phyloP scores from a whole-genome alignment of 164 flowering plant genomes.

The Santalum album region DNA sequence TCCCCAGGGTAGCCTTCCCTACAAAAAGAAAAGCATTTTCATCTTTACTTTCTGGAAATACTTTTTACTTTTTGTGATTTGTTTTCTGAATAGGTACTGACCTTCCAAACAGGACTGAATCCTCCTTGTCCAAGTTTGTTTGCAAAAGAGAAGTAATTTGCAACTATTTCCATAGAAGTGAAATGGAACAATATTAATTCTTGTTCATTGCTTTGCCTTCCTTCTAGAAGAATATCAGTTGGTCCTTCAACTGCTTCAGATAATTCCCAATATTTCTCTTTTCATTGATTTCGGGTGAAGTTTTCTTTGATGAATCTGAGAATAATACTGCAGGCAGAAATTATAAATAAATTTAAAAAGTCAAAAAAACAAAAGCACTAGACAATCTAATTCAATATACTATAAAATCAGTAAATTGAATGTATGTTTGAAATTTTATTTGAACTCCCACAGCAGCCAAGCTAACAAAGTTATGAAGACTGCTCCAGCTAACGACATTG shows the following conservation, averaged over 20 bases:
- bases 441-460: slow-evolving; percentile 32
- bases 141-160: slow-evolving; percentile 37
- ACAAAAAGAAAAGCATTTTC: not conserved
- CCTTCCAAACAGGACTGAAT: slow-evolving; percentile 82
- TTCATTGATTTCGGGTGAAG: slow-evolving; percentile 5
- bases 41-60: not conserved
- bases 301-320: slow-evolving; percentile 4
- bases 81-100: slow-evolving; percentile 9
- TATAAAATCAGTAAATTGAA: not conserved
- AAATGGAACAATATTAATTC: slow-evolving; percentile 44
- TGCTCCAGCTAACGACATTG: slow-evolving; percentile 14
- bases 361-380: not conserved
- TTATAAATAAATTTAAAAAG: not conserved
- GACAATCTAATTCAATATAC: not conserved
- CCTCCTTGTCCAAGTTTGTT: slow-evolving; percentile 80
- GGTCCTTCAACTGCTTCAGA: slow-evolving; percentile 32
- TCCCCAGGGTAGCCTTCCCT: slow-evolving; percentile 51
- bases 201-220: slow-evolving; percentile 18
- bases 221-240: slow-evolving; percentile 23
- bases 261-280: slow-evolving; percentile 21
- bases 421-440: slow-evolving; percentile 26
- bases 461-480: slow-evolving; percentile 10
- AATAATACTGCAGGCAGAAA: slow-evolving; percentile 4
- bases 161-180: slow-evolving; percentile 32
- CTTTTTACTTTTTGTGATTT: not conserved